These are phyloP conservation scores for Jimgerdemannia flammicorona DNA, from an alignment of 192 early-diverging fungal species.

Conservation along the genomic window DNA sequence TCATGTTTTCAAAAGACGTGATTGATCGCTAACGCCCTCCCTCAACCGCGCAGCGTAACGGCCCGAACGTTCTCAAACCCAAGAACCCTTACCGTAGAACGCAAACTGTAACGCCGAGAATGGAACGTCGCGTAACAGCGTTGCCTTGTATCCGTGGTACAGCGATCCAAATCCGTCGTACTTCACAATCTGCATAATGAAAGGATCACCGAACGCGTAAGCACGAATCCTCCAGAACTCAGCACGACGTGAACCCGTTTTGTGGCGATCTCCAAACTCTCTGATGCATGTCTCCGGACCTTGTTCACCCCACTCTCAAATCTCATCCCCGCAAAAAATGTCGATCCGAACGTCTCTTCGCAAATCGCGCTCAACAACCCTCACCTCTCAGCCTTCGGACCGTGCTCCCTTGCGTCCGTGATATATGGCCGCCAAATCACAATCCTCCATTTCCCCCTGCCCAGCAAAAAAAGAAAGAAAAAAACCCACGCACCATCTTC, in stretches of 20 bases:
- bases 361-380: too few relatives aligned
- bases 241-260: constrained; percentile 1
- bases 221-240: constrained; percentile 1
- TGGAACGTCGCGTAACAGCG: constrained; percentile 51
- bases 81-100: constrained; percentile 43
- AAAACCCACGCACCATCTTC: constrained; percentile 36
- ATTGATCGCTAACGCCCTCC: too few relatives aligned
- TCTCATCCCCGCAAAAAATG: too few relatives aligned
- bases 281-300: too few relatives aligned
- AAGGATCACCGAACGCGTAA: neutral
- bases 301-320: too few relatives aligned
- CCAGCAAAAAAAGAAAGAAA: neutral
- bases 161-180: constrained; percentile 60
- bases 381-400: too few relatives aligned
- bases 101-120: constrained; percentile 59
- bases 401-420: too few relatives aligned
- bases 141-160: constrained; percentile 56
- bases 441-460: neutral
- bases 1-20: too few relatives aligned
- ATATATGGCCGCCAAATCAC: too few relatives aligned
- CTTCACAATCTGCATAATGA: constrained; percentile 41
- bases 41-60: too few relatives aligned
- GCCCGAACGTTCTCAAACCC: neutral
- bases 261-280: too few relatives aligned
- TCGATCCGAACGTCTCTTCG: too few relatives aligned